A percentile compares a stretch with the other conserved stretches of the same genome.
phyloP scores from a whole-genome alignment of 805 yeast species.

The Myxozyma udenii region DNA sequence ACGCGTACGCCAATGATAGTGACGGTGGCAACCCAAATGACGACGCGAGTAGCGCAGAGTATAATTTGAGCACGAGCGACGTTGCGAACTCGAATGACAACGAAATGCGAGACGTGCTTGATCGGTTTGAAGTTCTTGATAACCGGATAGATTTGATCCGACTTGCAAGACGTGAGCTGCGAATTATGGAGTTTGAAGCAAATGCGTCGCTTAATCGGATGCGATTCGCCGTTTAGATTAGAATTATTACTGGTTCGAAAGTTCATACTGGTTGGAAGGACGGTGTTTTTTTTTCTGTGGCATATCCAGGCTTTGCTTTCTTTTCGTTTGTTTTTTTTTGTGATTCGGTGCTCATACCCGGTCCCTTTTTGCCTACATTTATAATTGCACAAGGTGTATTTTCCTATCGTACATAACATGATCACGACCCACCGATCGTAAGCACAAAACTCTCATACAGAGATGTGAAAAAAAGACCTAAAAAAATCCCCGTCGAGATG shows the following conservation, averaged over 20 bases:
- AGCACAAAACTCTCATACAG: no score
- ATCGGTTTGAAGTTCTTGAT: constrained; percentile 15
- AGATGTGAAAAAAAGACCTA: no score
- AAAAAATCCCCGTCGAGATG: no score
- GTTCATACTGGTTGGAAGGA: background rate
- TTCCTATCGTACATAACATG: no score
- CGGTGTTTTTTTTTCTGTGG: no score
- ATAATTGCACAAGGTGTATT: no score
- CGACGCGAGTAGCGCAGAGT: background rate
- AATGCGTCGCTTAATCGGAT: constrained; percentile 4
- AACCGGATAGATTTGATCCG: constrained; percentile 21
- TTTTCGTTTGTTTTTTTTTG: no score
- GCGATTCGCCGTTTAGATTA: constrained; percentile 3
- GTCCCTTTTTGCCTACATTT: no score
- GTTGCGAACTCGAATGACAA: constrained; percentile 1
- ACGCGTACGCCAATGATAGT: constrained; percentile 5
- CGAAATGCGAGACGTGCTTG: constrained; percentile 8
- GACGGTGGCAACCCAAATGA: background rate
- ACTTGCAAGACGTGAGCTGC: constrained; percentile 15
- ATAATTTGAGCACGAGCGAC: background rate
- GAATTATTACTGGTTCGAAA: background rate
- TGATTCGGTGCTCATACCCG: no score
- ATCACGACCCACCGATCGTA: no score
- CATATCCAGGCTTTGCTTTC: no score
- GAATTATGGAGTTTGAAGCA: constrained; percentile 15